phyloP scores from a whole-genome alignment of 2,329 filamentous ascomycete genomes.

The Waltergamsia citrina region DNA sequence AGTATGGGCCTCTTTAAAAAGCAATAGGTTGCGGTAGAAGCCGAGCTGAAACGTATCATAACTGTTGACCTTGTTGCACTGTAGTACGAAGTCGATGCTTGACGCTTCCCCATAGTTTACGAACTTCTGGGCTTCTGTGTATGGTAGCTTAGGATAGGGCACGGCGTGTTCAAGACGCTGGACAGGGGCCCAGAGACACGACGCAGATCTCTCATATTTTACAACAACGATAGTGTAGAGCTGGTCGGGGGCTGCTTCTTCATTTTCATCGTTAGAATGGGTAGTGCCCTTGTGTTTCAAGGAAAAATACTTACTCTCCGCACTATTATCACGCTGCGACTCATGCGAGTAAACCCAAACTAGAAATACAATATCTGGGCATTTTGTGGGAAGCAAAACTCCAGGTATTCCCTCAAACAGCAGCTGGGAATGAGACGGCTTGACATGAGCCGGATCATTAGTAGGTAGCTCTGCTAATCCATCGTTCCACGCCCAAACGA shows the following conservation, averaged over 20 bases:
- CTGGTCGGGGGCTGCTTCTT: not conserved
- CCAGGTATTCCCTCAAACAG: not conserved
- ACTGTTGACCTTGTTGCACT: too few species aligned
- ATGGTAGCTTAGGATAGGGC: not conserved
- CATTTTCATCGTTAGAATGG: not conserved
- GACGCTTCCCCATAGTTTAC: too few species aligned
- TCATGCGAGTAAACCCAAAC: not conserved
- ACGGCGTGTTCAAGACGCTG: not conserved
- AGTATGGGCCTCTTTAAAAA: too few species aligned
- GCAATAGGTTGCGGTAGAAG: too few species aligned
- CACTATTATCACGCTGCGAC: too few species aligned
- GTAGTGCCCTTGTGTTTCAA: not conserved
- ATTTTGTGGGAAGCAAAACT: constrained; percentile 1
- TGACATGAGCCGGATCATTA: constrained; percentile 3
- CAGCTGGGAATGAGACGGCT: not conserved
- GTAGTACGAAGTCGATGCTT: too few species aligned
- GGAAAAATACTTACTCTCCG: not conserved
- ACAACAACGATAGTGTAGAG: not conserved
- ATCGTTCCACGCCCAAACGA: constrained; percentile 3
- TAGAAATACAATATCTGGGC: not conserved
- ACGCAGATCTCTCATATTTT: not conserved
- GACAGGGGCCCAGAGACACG: not conserved
- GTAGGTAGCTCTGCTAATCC: constrained; percentile 4
- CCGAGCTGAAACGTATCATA: too few species aligned
- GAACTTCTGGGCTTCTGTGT: not conserved